A percentile compares a stretch with the other conserved stretches of the same genome.
phyloP scores from a whole-genome alignment of 1,139 yeast species.

The Magnusiomyces paraingens region DNA sequence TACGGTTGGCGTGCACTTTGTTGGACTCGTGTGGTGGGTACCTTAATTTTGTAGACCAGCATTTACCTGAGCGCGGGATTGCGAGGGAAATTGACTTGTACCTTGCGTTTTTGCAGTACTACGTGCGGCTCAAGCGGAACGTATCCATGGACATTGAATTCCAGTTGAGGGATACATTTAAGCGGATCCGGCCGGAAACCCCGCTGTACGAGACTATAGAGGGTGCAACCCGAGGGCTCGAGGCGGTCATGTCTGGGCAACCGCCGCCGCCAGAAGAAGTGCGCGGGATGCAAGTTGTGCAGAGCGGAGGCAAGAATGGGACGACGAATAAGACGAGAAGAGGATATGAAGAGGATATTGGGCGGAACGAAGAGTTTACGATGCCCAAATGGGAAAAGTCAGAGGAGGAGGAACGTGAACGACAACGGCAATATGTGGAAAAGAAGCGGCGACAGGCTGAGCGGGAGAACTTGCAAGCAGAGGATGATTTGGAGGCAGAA shows the following conservation, averaged over 20 bases:
- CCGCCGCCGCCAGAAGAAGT: constrained; percentile 10
- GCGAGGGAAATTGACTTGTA: constrained; percentile 40
- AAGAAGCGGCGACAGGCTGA: constrained; percentile 20
- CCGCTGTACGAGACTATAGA: constrained; percentile 37
- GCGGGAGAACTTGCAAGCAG: constrained; percentile 24
- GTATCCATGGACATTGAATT: constrained; percentile 66
- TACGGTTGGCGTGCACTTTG: constrained; percentile 46
- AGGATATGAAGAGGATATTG: constrained; percentile 12
- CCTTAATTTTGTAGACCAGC: constrained; percentile 17
- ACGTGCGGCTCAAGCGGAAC: constrained; percentile 54
- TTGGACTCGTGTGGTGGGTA: constrained; percentile 29
- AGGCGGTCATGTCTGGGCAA: constrained; percentile 18
- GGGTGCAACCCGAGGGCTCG: constrained; percentile 26
- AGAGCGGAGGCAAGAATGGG: constrained; percentile 23
- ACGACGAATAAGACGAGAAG: constrained; percentile 2
- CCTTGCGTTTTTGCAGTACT: constrained; percentile 65
- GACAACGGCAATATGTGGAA: constrained; percentile 16
- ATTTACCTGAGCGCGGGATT: constrained; percentile 15
- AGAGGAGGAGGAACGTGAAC: constrained; percentile 19
- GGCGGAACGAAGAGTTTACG: constrained; percentile 15
- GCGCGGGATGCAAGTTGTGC: constrained; percentile 8
- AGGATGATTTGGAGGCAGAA: constrained; percentile 33
- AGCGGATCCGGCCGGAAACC: constrained; percentile 32
- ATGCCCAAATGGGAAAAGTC: constrained; percentile 18
- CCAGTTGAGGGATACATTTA: constrained; percentile 43